Base-by-base conservation (phyloP, 2,329 filamentous ascomycete genomes). In the Bipolaris cookei region DNA sequence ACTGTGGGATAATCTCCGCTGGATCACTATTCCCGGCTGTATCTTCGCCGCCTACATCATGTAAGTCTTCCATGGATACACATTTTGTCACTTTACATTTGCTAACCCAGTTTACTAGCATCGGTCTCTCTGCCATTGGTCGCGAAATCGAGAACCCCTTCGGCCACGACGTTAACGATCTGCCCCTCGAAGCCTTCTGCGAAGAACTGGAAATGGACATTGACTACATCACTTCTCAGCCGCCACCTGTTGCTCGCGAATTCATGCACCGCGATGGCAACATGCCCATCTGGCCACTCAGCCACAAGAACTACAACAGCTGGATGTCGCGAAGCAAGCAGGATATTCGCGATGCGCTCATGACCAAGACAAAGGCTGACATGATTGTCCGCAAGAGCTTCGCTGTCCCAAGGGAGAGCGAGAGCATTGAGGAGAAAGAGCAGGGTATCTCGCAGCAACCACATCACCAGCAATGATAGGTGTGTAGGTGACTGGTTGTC, bases 61-160 rank as follows among this genome's bases (percentile, higher is more conserved):
- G 54, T 56, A 47, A 56, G 54, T 46, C 6, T n/a, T 13, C 25
- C 10, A 6, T 1, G 2, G 20, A 21, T 13, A 18, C 4, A 7
- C 8, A 1, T 18, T 13, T 28, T 20, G 2, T 20, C n/a, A 8
- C 25, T 18, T 10, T 16, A 14, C 3, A 20, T 32, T 30, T 30
- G 10, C 34, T 37, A 41, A 8, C 20, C n/a, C n/a, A 3, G 6
- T n/a, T 4, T 13, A 1, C 32, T 30, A 56, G 54, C 74, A 85
- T 95, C 62, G 90, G 90, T 37, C 85, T 96, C 44, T 83, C 86
- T 2, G 82, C 85, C 64, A 94, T 95, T 67, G 91, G 91, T 38
- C 86, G 86, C 65, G 91, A 95, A 78, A 89, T 95, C 63, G 91
- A 95, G 76, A 92, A 95, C 72, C 91, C 91, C 14, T 95, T 95